Evolutionary conservation across 2,329 filamentous ascomycete species (phyloP), one percentile per base, ranked within the genome.

Genomic region (Pseudogymnoascus sp.): DNA sequence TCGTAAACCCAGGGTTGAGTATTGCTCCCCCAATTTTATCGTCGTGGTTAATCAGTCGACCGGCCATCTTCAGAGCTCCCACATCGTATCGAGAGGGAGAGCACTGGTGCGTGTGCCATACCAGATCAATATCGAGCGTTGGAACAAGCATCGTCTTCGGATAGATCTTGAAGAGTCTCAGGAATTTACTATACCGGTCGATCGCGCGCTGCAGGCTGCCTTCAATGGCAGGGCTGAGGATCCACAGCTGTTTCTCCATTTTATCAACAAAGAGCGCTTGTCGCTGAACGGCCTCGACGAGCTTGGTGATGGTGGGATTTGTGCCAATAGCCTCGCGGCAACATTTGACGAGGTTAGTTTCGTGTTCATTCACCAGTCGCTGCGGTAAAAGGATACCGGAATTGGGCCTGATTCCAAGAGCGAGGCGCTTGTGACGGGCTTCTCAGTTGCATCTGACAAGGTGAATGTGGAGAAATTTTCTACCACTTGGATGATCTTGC

Each of bases 311-410:
- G 4, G n/a, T 39, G n/a, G 37, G 8, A 16, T 4, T 68, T 55
- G 37, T 62, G 64, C 19, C 62, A 61, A 39, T 55, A 19, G 29
- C 29, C 2, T 26, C 5, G 12, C n/a, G 29, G 37, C 37, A 39
- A n/a, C 37, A 23, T 59, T 33, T 19, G 21, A 29, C 16, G 23
- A 19, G n/a, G 37, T 10, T 39, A n/a, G 7, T 16, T 16, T 19
- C 37, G 16, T 16, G 7, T 8, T 39, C 37, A 7, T 39, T 19
- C 77, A 80, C 78, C 77, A 79, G 60, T 71, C 69, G 14, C 77
- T 77, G 55, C 77, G 77, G 69, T 79, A 79, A 69, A 79, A 79
- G n/a, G 74, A 75, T 49, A 79, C 70, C 29, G 79, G 70, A 16
- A 79, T 63, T 1, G 72, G 69, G 2, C 72, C 74, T 11, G 71